phyloP scores from a whole-genome alignment of 1,139 yeast genomes.

The Taphrina communis region DNA sequence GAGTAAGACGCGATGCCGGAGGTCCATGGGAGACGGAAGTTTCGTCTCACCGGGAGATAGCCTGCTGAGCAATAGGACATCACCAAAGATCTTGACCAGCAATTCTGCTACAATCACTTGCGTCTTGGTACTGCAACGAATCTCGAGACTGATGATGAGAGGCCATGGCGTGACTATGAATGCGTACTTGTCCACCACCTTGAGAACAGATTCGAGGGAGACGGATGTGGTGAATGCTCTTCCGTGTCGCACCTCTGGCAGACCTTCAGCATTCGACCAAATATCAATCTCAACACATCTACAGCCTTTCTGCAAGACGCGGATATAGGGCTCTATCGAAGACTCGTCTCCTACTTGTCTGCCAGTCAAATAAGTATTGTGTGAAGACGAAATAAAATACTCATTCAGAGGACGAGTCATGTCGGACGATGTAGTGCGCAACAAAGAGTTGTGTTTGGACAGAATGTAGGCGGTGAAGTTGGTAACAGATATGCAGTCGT shows the following conservation, averaged over 20 bases:
- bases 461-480: slow-evolving; percentile 61
- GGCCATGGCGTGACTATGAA: slow-evolving; percentile 86
- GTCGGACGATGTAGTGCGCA: slow-evolving; percentile 54
- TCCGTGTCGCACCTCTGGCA: slow-evolving; percentile 92
- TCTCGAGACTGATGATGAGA: slow-evolving; percentile 81
- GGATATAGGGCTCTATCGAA: slow-evolving; percentile 87
- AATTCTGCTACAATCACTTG: slow-evolving; percentile 65
- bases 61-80: slow-evolving; percentile 58
- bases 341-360: slow-evolving; percentile 92
- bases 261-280: slow-evolving; percentile 78
- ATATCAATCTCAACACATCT: slow-evolving; percentile 91
- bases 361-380: slow-evolving; percentile 88
- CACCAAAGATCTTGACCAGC: slow-evolving; percentile 65
- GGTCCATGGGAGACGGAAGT: slow-evolving; percentile 74
- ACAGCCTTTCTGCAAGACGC: slow-evolving; percentile 88
- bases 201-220: slow-evolving; percentile 70
- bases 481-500: slow-evolving; percentile 51
- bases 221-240: slow-evolving; percentile 77
- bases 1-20: slow-evolving; percentile 71
- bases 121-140: slow-evolving; percentile 71
- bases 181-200: slow-evolving; percentile 78
- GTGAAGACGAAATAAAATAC: slow-evolving; percentile 89
- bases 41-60: slow-evolving; percentile 42
- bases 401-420: slow-evolving; percentile 76
- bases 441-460: slow-evolving; percentile 55